Evolutionary conservation across 2,329 filamentous ascomycete species (phyloP).

Genomic region (Myriosclerotinia duriaeana): DNA sequence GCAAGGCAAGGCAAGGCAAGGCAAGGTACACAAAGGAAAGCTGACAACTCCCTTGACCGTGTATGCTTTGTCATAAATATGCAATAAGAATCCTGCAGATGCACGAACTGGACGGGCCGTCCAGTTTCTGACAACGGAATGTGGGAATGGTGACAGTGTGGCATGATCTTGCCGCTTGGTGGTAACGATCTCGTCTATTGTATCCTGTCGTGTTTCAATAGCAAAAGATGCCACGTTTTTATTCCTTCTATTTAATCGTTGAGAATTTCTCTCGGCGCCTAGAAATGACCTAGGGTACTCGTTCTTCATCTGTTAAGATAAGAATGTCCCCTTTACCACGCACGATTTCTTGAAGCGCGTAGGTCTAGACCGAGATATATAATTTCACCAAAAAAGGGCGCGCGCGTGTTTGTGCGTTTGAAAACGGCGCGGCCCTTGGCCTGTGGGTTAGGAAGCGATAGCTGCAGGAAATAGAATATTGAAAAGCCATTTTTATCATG

Average conservation of each 20-base stretch:
- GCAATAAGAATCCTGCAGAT: slow-evolving; percentile 20
- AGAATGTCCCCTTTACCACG: neutral
- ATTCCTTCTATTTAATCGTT: slow-evolving; percentile 5
- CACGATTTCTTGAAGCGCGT: slow-evolving; percentile 6
- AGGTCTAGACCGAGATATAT: slow-evolving; percentile 6
- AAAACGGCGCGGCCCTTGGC: slow-evolving; percentile 22
- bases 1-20: neutral
- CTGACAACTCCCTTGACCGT: slow-evolving; percentile 14
- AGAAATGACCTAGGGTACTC: neutral
- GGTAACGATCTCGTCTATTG: slow-evolving; percentile 23
- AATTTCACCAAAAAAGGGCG: neutral
- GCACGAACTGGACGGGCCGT: slow-evolving; percentile 22
- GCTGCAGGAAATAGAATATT: slow-evolving; percentile 11
- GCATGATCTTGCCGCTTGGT: slow-evolving; percentile 23
- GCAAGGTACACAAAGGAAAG: neutral
- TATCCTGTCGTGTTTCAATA: slow-evolving; percentile 21
- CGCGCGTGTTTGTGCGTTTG: slow-evolving; percentile 14
- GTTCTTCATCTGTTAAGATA: neutral
- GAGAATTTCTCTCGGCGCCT: neutral
- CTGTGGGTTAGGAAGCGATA: slow-evolving; percentile 4
- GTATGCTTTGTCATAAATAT: slow-evolving; percentile 16
- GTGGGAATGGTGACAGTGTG: slow-evolving; percentile 23
- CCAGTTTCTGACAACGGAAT: slow-evolving; percentile 23
- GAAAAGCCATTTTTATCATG: neutral
- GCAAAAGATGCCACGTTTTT: slow-evolving; percentile 22